phyloP scores from a whole-genome alignment of 1,139 yeast genomes.

The Candida frijolesensis region DNA sequence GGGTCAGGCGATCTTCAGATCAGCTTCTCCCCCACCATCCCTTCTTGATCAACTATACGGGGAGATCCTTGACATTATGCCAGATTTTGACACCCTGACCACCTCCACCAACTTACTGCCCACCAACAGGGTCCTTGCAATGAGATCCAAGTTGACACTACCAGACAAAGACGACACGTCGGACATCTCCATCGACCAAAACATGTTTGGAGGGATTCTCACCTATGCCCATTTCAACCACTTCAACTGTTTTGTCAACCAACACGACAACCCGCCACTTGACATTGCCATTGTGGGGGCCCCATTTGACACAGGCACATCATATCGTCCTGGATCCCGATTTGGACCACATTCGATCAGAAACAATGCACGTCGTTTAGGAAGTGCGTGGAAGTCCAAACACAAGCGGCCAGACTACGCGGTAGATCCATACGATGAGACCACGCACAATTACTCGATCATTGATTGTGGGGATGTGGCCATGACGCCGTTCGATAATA shows the following conservation, averaged over 20 bases:
- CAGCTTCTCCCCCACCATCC: background rate
- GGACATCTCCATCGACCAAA: slow-evolving; percentile 27
- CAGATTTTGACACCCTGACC: background rate
- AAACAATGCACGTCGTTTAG: slow-evolving; percentile 73
- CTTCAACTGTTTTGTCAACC: slow-evolving; percentile 55
- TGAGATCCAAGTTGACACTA: slow-evolving; percentile 26
- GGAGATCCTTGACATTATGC: slow-evolving; percentile 9
- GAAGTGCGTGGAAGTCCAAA: slow-evolving; percentile 56
- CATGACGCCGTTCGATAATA: slow-evolving; percentile 75
- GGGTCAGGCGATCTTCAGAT: background rate
- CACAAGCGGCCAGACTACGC: slow-evolving; percentile 25
- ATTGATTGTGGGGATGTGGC: slow-evolving; percentile 83
- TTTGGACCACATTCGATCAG: slow-evolving; percentile 81
- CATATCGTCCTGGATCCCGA: slow-evolving; percentile 76
- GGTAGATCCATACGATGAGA: slow-evolving; percentile 67
- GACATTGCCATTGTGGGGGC: slow-evolving; percentile 76
- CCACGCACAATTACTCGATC: slow-evolving; percentile 59
- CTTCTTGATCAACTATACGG: slow-evolving; percentile 17
- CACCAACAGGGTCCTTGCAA: background rate
- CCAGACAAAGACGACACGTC: slow-evolving; percentile 42
- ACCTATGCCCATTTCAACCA: slow-evolving; percentile 75
- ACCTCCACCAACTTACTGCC: background rate
- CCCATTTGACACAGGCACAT: slow-evolving; percentile 77
- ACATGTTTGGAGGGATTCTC: slow-evolving; percentile 45
- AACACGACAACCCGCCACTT: slow-evolving; percentile 46